Percentiles rank a stretch among this genome's conserved stretches.
Conservation (phyloP, 169 alveolate species). For the Cryptosporidium viatorum region DNA sequence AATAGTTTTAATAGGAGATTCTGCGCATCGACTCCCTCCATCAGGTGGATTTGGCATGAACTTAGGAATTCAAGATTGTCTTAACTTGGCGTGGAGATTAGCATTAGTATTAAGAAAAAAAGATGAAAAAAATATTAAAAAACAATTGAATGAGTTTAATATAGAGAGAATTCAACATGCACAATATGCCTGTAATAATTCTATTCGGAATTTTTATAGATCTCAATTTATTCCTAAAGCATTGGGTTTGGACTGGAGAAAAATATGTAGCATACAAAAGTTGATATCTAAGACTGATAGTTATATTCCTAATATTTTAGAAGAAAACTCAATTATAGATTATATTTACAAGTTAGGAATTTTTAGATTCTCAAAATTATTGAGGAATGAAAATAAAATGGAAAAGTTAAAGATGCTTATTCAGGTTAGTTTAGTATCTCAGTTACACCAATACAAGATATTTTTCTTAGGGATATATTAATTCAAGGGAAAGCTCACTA, state of each 20-base stretch:
- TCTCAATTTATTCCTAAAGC: constrained; percentile 73
- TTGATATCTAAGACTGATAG: not conserved
- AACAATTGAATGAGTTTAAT: not conserved
- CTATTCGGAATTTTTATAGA: constrained; percentile 76
- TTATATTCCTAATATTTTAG: not conserved
- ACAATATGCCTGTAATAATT: constrained; percentile 68
- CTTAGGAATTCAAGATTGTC: constrained; percentile 91
- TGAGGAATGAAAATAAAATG: not conserved
- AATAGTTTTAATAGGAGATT: constrained; percentile 89
- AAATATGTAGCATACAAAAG: not conserved
- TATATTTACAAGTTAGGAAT: not conserved
- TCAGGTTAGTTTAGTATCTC: not conserved
- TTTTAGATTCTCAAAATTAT: constrained; percentile 2
- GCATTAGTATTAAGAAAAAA: constrained; percentile 2
- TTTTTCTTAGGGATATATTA: not conserved
- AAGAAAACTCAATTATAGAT: not conserved
- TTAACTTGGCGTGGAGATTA: constrained; percentile 84
- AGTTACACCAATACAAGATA: not conserved
- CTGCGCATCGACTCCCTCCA: constrained; percentile 94
- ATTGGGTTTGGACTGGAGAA: constrained; percentile 76
- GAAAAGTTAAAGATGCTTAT: not conserved
- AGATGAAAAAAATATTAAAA: not conserved
- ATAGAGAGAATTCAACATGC: constrained; percentile 15
- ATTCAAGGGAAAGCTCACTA: not conserved
- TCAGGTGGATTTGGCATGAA: constrained; percentile 96